These are phyloP conservation scores for Alternaria viburni DNA, from an alignment of 2,329 filamentous ascomycete species.

Conservation along the genomic window DNA sequence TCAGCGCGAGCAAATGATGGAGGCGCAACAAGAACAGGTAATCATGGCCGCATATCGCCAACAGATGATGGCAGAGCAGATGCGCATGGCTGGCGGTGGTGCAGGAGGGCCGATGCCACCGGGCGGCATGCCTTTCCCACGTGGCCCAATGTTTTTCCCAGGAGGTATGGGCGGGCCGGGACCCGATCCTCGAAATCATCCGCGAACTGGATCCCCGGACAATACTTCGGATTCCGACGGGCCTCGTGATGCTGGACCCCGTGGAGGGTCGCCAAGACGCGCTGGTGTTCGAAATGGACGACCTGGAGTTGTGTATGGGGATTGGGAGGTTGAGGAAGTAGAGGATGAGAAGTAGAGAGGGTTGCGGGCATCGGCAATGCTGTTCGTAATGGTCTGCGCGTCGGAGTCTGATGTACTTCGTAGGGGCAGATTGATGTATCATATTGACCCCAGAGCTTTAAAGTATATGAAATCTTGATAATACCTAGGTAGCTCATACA, in stretches of 20 bases:
- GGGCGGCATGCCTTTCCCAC: neutral
- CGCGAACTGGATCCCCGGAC: neutral
- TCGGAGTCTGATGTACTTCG: no score
- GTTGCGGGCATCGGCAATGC: no score
- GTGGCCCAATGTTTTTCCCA: neutral
- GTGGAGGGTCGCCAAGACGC: neutral
- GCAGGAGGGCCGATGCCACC: neutral
- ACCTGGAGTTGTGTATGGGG: neutral
- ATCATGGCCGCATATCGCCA: neutral
- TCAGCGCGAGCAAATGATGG: neutral
- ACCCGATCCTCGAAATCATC: neutral
- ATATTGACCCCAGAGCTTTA: neutral
- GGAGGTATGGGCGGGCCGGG: neutral
- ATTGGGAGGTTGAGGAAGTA: neutral
- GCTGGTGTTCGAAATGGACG: neutral
- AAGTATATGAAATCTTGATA: no score
- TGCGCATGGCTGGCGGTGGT: neutral
- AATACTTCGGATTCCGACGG: neutral
- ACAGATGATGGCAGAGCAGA: neutral
- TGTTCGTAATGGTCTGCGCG: no score
- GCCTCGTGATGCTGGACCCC: neutral
- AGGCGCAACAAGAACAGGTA: neutral
- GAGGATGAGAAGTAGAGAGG: neutral
- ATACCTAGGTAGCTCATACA: no score
- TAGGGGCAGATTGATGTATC: no score